phyloP scores from a whole-genome alignment of 208 protist genomes.

The Acanthamoeba triangularis region DNA sequence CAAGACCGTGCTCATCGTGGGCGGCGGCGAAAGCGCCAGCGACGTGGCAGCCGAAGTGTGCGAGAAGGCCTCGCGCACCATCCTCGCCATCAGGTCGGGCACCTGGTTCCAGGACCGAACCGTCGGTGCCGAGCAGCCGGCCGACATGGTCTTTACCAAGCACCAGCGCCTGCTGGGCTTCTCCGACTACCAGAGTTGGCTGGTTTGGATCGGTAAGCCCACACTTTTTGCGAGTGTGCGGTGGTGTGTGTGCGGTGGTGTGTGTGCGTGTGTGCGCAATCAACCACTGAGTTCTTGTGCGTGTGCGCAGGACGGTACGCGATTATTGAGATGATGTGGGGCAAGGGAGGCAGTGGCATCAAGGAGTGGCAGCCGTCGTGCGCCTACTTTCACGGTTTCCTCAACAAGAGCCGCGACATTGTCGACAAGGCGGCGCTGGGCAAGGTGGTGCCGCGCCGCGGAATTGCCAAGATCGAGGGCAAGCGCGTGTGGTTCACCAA shows the following conservation, averaged over 20 bases:
- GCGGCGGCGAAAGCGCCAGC: constrained; percentile 71
- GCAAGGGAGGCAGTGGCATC: constrained; percentile 72
- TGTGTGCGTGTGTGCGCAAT: background rate
- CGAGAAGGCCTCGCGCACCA: constrained; percentile 46
- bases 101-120: constrained; percentile 71
- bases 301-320: background rate
- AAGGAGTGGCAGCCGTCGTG: constrained; percentile 72
- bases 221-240: too few relatives aligned
- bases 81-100: constrained; percentile 68
- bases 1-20: constrained; percentile 68
- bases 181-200: constrained; percentile 73
- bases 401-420: constrained; percentile 74
- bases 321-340: constrained; percentile 75
- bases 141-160: constrained; percentile 74
- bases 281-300: background rate
- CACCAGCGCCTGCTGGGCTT: constrained; percentile 65
- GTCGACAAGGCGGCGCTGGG: constrained; percentile 59
- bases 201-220: constrained; percentile 58
- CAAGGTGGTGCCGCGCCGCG: constrained; percentile 51
- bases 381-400: constrained; percentile 73
- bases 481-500: constrained; percentile 43
- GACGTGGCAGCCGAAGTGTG: constrained; percentile 63
- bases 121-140: constrained; percentile 56
- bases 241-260: too few relatives aligned
- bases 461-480: constrained; percentile 35